phyloP scores from a whole-genome alignment of 2,329 filamentous ascomycete species.

The Mycosphaerella sp. region DNA sequence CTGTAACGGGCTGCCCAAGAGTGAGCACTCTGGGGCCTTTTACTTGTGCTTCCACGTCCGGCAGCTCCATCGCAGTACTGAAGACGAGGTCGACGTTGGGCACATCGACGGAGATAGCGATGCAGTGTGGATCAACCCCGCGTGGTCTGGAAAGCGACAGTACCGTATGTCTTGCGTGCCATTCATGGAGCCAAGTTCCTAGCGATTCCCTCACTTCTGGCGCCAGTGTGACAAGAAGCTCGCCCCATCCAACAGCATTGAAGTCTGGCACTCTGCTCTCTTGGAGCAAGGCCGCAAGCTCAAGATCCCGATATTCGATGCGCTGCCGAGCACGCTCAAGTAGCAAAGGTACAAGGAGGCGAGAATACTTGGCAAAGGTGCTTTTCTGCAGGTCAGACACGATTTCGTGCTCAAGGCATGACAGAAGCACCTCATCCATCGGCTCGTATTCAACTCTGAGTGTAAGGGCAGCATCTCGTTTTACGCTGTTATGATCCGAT shows the following conservation, averaged over 20 bases:
- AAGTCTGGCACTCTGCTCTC: constrained; percentile 49
- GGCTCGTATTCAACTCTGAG: constrained; percentile 71
- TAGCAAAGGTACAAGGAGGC: constrained; percentile 49
- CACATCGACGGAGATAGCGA: constrained; percentile 85
- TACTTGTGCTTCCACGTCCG: constrained; percentile 8
- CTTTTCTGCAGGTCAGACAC: constrained; percentile 43
- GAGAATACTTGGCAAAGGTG: constrained; percentile 42
- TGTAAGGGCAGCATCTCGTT: constrained; percentile 47
- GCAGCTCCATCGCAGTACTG: constrained; percentile 49
- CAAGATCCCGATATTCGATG: constrained; percentile 46
- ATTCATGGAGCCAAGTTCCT: constrained; percentile 48
- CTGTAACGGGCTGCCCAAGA: constrained; percentile 60
- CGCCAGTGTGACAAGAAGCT: constrained; percentile 48
- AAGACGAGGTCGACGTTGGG: constrained; percentile 77
- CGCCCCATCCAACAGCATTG: constrained; percentile 50
- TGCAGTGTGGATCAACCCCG: constrained; percentile 42
- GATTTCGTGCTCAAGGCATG: constrained; percentile 45
- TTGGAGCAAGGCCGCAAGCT: constrained; percentile 49
- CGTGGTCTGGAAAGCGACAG: constrained; percentile 28
- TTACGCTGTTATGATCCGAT: constrained; percentile 23
- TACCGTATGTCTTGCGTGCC: constrained; percentile 44
- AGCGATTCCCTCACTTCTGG: constrained; percentile 40
- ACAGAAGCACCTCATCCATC: constrained; percentile 64
- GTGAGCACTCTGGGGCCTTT: constrained; percentile 40
- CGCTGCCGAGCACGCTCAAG: constrained; percentile 42